These are phyloP conservation scores for Mycena sp. DNA, from an alignment of 1,284 basidiomycete species.

Conservation along the genomic window DNA sequence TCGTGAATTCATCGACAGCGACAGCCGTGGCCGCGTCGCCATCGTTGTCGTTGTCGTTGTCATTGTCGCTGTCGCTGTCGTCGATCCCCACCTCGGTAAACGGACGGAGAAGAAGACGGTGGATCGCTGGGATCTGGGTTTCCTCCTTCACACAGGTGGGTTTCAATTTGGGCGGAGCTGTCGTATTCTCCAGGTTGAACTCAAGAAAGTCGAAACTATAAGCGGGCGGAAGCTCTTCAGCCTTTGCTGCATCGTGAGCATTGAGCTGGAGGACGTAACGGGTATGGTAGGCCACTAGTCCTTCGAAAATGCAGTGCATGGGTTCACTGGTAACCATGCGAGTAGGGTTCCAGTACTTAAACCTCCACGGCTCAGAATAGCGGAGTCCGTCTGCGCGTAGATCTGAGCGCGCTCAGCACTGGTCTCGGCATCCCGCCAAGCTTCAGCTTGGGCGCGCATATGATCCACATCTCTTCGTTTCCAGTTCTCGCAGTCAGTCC, in stretches of 20 bases:
- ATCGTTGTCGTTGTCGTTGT: neutral
- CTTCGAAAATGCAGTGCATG: constrained; percentile 46
- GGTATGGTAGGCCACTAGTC: constrained; percentile 35
- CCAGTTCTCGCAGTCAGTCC: constrained; percentile 20
- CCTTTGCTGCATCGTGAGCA: constrained; percentile 11
- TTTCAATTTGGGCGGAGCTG: neutral
- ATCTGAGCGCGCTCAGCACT: constrained; percentile 27
- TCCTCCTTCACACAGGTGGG: neutral
- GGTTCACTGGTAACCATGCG: constrained; percentile 42
- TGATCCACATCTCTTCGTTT: constrained; percentile 9
- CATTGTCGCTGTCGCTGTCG: neutral
- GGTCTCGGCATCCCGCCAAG: constrained; percentile 39
- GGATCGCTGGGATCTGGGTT: constrained; percentile 1
- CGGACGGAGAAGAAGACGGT: constrained; percentile 2
- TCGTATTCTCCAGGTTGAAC: neutral
- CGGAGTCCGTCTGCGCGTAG: constrained; percentile 39
- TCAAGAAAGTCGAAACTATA: neutral
- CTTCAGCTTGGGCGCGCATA: constrained; percentile 28
- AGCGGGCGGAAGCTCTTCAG: constrained; percentile 1
- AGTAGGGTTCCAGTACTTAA: constrained; percentile 50
- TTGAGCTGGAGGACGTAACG: constrained; percentile 20
- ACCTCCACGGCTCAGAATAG: constrained; percentile 44
- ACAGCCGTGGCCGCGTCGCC: too few species aligned
- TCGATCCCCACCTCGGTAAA: neutral
- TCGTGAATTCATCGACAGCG: too few species aligned